Conservation (phyloP, 257 asterid species). For the Plectranthus barbatus region DNA sequence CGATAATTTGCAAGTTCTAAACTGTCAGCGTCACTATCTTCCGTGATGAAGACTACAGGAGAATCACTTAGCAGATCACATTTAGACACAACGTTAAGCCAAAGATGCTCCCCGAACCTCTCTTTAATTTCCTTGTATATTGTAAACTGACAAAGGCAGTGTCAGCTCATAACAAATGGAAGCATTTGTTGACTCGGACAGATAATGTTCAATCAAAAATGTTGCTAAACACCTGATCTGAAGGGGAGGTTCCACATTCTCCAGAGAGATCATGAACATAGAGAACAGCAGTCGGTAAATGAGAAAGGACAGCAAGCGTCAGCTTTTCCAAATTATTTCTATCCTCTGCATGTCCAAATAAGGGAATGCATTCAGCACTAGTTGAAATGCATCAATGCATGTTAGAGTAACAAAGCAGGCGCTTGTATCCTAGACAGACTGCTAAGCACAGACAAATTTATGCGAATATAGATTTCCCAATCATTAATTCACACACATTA, state of each 20-base stretch:
- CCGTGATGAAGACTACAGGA: slow-evolving; percentile 62
- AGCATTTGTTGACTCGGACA: neutral
- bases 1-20: slow-evolving; percentile 67
- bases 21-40: slow-evolving; percentile 46
- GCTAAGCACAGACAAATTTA: neutral
- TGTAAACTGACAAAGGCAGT: slow-evolving; percentile 41
- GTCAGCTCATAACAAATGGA: neutral
- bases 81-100: slow-evolving; percentile 94
- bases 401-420: neutral
- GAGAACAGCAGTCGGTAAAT: slow-evolving; percentile 94
- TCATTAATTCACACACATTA: neutral
- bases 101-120: slow-evolving; percentile 77
- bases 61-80: slow-evolving; percentile 66
- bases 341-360: slow-evolving; percentile 58
- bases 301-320: slow-evolving; percentile 93
- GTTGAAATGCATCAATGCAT: neutral
- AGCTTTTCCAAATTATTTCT: slow-evolving; percentile 93
- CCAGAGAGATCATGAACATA: slow-evolving; percentile 96
- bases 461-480: neutral
- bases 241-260: slow-evolving; percentile 89
- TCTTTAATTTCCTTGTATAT: slow-evolving; percentile 81
- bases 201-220: slow-evolving; percentile 1
- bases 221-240: slow-evolving; percentile 70
- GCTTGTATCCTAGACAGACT: neutral
- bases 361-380: neutral